Percentiles rank a stretch among this genome's conserved stretches.
Conservation (phyloP, 352 stramenopile genomes). For the Pythium dissimile region DNA sequence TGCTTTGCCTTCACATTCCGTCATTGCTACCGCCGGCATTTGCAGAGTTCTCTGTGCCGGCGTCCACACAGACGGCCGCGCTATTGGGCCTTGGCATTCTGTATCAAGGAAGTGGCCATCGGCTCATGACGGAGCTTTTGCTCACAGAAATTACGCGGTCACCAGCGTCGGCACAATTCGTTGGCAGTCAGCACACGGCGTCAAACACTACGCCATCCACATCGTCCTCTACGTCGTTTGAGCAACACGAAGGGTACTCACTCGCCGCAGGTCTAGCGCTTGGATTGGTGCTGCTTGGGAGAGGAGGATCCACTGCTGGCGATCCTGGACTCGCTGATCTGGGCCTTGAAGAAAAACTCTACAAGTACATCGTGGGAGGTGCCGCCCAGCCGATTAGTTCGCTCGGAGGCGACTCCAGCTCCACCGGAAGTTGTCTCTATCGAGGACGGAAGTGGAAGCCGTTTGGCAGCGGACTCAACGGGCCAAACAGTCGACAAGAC, state of each 20-base stretch:
- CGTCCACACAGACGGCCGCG: slow-evolving; percentile 93
- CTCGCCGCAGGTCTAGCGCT: slow-evolving; percentile 92
- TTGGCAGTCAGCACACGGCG: slow-evolving; percentile 23
- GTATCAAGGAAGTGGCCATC: slow-evolving; percentile 94
- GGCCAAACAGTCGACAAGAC: background rate
- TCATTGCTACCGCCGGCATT: slow-evolving; percentile 94
- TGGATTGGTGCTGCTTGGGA: slow-evolving; percentile 93
- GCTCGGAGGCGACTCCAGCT: background rate
- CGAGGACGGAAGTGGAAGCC: slow-evolving; percentile 60
- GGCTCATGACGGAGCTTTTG: slow-evolving; percentile 97
- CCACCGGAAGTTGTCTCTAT: slow-evolving; percentile 58
- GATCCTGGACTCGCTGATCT: slow-evolving; percentile 93
- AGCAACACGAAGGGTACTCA: slow-evolving; percentile 94
- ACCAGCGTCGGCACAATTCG: slow-evolving; percentile 68
- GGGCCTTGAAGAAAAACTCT: slow-evolving; percentile 95
- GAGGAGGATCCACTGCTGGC: slow-evolving; percentile 54
- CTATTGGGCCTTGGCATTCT: slow-evolving; percentile 94
- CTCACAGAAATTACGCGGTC: slow-evolving; percentile 95
- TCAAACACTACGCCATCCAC: slow-evolving; percentile 22
- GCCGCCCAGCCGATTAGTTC: slow-evolving; percentile 20
- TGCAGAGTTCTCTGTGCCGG: slow-evolving; percentile 94
- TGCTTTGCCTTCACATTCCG: slow-evolving; percentile 98
- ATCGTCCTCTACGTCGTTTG: slow-evolving; percentile 54
- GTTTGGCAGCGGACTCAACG: slow-evolving; percentile 27
- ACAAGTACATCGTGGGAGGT: slow-evolving; percentile 92